Conservation (phyloP, 257 asterid genomes). For the Solanum neorickii region DNA sequence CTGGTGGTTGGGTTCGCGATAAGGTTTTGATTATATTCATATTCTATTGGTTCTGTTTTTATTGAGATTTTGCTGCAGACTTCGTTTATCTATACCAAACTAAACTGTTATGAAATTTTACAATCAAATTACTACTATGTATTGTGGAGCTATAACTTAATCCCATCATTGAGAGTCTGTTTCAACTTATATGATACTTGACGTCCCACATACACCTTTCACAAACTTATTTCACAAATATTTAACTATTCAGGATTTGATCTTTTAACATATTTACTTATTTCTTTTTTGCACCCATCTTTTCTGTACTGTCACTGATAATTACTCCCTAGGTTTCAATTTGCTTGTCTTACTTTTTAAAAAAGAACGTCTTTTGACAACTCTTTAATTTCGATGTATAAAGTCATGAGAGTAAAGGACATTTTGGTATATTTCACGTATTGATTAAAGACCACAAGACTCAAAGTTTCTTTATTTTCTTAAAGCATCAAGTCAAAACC, state of each 20-base stretch:
- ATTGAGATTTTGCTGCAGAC: not conserved
- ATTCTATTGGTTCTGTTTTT: not conserved
- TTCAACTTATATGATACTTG: not conserved
- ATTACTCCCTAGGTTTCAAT: not conserved
- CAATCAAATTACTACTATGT: not conserved
- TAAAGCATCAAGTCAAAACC: not conserved
- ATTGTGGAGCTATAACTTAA: not conserved
- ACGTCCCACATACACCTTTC: not conserved
- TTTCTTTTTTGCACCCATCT: not conserved
- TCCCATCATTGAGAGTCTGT: not conserved
- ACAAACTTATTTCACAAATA: not conserved
- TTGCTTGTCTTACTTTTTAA: not conserved
- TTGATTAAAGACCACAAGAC: not conserved
- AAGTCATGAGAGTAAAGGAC: not conserved
- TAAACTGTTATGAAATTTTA: not conserved
- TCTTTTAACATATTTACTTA: not conserved
- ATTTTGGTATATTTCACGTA: not conserved
- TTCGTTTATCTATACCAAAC: not conserved
- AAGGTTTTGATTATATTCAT: slow-evolving; percentile 34
- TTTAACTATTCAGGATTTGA: not conserved
- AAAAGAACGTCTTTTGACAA: not conserved
- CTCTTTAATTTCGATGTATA: not conserved
- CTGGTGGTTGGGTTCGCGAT: slow-evolving; percentile 99
- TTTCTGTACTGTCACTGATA: not conserved
- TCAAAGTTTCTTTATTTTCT: not conserved